These are phyloP conservation scores for Rosellinia necatrix DNA, from an alignment of 2,329 filamentous ascomycete genomes.

Conservation along the genomic window DNA sequence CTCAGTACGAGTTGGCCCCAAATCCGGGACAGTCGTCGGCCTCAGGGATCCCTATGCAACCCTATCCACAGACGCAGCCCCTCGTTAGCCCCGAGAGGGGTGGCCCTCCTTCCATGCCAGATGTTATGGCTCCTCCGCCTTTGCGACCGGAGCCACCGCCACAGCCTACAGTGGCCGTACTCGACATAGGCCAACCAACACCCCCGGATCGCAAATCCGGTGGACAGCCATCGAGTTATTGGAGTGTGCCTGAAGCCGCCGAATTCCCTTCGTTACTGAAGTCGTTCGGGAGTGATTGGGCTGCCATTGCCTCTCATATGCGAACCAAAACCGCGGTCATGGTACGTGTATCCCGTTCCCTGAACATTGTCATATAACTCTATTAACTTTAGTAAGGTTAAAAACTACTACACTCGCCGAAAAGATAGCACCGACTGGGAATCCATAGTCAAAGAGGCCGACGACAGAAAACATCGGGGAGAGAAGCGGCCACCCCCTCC, in stretches of 20 bases:
- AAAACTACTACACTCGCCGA: slow-evolving; percentile 69
- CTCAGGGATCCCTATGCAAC: slow-evolving; percentile 45
- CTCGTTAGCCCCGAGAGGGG: slow-evolving; percentile 37
- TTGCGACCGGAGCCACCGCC: slow-evolving; percentile 59
- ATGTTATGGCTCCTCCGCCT: slow-evolving; percentile 61
- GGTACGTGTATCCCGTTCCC: slow-evolving; percentile 54
- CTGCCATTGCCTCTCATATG: slow-evolving; percentile 76
- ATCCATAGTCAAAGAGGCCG: slow-evolving; percentile 62
- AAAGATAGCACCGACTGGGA: slow-evolving; percentile 68
- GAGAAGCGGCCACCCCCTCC: slow-evolving; percentile 66
- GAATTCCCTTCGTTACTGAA: slow-evolving; percentile 75
- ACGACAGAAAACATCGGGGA: slow-evolving; percentile 58
- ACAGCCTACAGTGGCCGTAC: slow-evolving; percentile 54
- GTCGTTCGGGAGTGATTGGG: slow-evolving; percentile 81
- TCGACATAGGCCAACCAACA: slow-evolving; percentile 52
- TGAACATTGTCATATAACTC: not conserved
- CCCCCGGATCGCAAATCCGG: slow-evolving; percentile 57
- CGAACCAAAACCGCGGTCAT: slow-evolving; percentile 85
- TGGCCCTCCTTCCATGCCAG: slow-evolving; percentile 47
- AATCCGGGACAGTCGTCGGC: slow-evolving; percentile 49
- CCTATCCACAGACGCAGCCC: slow-evolving; percentile 36
- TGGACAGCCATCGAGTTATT: slow-evolving; percentile 76
- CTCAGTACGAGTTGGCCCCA: slow-evolving; percentile 51
- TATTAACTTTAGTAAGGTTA: slow-evolving; percentile 55
- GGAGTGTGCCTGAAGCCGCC: slow-evolving; percentile 80